Conservation (phyloP, 2,329 filamentous ascomycete species). For the Leptodontidium sp. region DNA sequence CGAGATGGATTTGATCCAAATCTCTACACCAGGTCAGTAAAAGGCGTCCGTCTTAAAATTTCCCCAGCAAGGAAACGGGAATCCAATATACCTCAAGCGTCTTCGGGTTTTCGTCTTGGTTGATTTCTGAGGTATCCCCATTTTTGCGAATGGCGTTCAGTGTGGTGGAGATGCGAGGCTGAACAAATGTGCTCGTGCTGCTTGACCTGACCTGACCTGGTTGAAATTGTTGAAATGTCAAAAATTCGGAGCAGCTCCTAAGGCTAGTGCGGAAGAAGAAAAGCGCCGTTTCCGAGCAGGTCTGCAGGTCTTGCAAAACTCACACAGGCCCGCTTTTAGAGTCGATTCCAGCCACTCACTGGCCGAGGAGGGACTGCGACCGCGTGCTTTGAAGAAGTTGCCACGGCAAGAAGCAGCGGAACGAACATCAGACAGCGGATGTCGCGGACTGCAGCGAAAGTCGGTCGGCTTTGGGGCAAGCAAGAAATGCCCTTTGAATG, state of each 20-base stretch:
- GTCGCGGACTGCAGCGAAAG: constrained; percentile 1
- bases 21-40: constrained; percentile 63
- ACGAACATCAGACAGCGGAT: not conserved
- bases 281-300: not conserved
- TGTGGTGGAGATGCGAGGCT: not conserved
- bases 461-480: constrained; percentile 14
- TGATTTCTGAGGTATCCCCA: constrained; percentile 73
- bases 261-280: not conserved
- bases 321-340: not conserved
- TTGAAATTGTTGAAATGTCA: constrained; percentile 6
- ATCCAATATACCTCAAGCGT: constrained; percentile 64
- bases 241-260: not conserved
- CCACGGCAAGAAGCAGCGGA: too few relatives aligned
- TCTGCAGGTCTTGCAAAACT: constrained; percentile 1
- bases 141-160: constrained; percentile 47
- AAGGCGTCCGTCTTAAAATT: not conserved
- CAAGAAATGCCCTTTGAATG: not conserved
- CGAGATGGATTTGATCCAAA: constrained; percentile 89
- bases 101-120: constrained; percentile 80
- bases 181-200: not conserved
- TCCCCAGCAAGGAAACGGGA: too few relatives aligned
- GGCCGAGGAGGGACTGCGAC: not conserved
- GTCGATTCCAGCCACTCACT: not conserved
- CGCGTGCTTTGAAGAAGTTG: too few relatives aligned
- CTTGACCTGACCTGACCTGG: not conserved